A percentile compares a stretch with the other conserved stretches of the same genome.
These are phyloP conservation scores for Chlorencoelia australis DNA, from an alignment of 2,329 filamentous ascomycete species.

Conservation along the genomic window DNA sequence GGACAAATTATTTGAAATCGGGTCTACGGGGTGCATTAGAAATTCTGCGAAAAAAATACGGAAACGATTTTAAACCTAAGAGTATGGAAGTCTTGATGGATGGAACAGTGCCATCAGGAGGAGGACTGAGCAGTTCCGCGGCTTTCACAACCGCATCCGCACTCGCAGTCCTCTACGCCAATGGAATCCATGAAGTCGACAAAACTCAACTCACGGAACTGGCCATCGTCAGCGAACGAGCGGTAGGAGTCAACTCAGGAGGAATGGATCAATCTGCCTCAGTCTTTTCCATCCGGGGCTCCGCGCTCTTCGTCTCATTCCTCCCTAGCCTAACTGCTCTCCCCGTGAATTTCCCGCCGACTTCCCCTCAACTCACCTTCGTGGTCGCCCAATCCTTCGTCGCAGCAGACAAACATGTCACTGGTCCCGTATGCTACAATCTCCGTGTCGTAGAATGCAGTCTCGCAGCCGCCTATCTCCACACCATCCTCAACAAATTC, in stretches of 20 bases:
- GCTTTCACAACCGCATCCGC: slow-evolving; percentile 88
- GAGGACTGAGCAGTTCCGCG: slow-evolving; percentile 86
- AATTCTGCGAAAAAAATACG: slow-evolving; percentile 59
- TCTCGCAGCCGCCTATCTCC: slow-evolving; percentile 64
- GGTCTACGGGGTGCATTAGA: slow-evolving; percentile 75
- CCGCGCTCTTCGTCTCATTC: slow-evolving; percentile 85
- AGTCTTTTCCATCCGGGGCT: slow-evolving; percentile 79
- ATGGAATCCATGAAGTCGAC: slow-evolving; percentile 67
- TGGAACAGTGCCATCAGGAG: slow-evolving; percentile 83
- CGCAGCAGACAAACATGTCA: slow-evolving; percentile 87
- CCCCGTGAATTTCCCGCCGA: slow-evolving; percentile 72
- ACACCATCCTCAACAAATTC: slow-evolving; percentile 46
- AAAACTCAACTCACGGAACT: slow-evolving; percentile 90
- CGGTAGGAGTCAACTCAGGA: slow-evolving; percentile 92
- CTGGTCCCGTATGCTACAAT: slow-evolving; percentile 91
- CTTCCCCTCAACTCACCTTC: slow-evolving; percentile 76
- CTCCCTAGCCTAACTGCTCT: slow-evolving; percentile 65
- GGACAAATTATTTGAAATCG: slow-evolving; percentile 98
- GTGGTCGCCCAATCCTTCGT: slow-evolving; percentile 93
- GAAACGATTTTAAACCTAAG: slow-evolving; percentile 50
- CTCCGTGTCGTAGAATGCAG: slow-evolving; percentile 92
- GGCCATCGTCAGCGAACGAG: slow-evolving; percentile 86
- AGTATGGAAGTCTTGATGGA: slow-evolving; percentile 86
- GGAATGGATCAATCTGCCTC: slow-evolving; percentile 98
- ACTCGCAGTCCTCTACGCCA: slow-evolving; percentile 77